Evolutionary conservation across 139 green algal species (phyloP).

Genomic region (Auxenochlorella pyrenoidosa): DNA sequence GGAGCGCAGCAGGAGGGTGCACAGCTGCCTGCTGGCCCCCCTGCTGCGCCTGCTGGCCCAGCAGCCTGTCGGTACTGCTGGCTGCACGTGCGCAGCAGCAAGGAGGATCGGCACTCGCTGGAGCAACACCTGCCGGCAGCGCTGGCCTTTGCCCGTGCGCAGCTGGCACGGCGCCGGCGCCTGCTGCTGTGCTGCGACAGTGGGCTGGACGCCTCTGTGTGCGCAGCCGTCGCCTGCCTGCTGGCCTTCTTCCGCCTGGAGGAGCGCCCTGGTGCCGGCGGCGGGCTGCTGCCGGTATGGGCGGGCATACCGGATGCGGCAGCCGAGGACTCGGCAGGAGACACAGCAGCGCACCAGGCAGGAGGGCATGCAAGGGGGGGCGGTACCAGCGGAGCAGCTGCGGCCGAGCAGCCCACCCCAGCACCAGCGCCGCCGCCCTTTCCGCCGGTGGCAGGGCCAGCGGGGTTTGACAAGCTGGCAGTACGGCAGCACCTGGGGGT

Average conservation of each 20-base stretch:
- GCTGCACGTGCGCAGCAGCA: conserved; percentile 12
- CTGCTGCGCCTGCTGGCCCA: not conserved
- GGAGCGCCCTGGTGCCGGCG: not conserved
- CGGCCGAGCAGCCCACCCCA: not conserved
- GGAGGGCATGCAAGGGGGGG: too few species aligned
- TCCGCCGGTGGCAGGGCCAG: not conserved
- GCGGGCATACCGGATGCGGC: not conserved
- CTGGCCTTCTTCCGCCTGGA: conserved; percentile 61
- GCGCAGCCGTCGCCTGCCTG: conserved; percentile 64
- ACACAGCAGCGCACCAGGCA: not conserved
- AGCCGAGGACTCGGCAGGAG: not conserved
- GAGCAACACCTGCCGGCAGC: not conserved
- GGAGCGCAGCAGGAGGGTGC: not conserved
- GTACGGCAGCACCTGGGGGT: conserved; percentile 67
- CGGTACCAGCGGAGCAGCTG: not conserved
- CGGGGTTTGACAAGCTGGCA: conserved; percentile 59
- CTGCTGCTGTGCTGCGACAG: conserved; percentile 33
- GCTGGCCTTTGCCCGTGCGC: not conserved
- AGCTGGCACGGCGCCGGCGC: not conserved
- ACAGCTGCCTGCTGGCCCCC: not conserved
- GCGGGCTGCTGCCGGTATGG: not conserved
- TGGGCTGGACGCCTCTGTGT: conserved; percentile 63
- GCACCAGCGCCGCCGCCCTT: not conserved
- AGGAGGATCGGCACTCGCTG: conserved; percentile 16
- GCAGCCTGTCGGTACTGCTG: conserved; percentile 19